Evolutionary conservation across 2,329 filamentous ascomycete genomes (phyloP), one percentile per base, ranked within the genome.

Genomic region (Colletotrichum scovillei): DNA sequence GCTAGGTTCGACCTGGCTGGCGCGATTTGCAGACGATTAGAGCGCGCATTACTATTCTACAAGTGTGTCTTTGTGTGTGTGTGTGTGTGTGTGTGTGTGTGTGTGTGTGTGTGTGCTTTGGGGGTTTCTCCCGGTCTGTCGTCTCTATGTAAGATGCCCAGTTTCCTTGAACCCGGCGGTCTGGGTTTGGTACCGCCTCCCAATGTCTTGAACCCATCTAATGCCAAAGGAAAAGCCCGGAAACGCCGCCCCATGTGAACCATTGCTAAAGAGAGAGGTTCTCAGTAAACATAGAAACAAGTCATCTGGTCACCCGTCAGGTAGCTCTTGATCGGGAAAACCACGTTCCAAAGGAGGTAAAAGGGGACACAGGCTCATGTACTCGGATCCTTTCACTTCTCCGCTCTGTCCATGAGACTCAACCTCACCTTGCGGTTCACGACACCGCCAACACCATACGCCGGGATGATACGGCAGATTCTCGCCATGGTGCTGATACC

Each of bases 381-480:
- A 32, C 32, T 32, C 11, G 3, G 32, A 12, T 32, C 32, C 32
- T 11, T 11, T 63, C 2, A 71, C 30, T 28, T 81, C 30, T 68
- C 68, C 2, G 67, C 55, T 28, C 81, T 87, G 76, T 84, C 85
- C 92, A 97, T 95, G 77, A 96, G 80, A 66, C 80, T 85, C 78
- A 84, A 86, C 77, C 95, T 88, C 57, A 96, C 86, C 78, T 93
- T 92, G 72, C 88, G 88, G 83, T 98, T 98, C 12, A 97, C 93
- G 12, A 97, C 94, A 0, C 95, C 95, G 0, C 95, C 95, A 14
- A 97, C 88, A 2, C 95, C 95, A 85, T 96, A 98, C 0, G 95
- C 95, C 22, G 95, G 95, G 2, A 98, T 88, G 77, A 98, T 97
- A 78, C 95, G 89, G 74, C 93, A 93, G 82, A 98, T 93, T 67